A percentile compares a stretch with the other conserved stretches of the same genome.
Evolutionary conservation across 306 rosid species (phyloP).

Genomic region (Begonia fuchsioides): DNA sequence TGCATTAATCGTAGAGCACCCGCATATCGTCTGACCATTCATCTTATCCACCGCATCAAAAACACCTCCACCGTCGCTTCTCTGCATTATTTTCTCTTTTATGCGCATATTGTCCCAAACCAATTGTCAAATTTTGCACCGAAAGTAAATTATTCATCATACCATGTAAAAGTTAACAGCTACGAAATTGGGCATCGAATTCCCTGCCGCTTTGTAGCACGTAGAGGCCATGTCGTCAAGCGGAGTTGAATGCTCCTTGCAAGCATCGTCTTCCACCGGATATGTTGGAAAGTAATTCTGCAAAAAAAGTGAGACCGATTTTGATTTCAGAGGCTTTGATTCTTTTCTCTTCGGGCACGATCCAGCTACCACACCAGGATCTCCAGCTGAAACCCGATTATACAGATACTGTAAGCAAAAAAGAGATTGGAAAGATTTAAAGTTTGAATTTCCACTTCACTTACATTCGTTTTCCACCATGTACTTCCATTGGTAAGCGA

Average conservation of each 20-base stretch:
- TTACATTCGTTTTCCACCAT: constrained; percentile 89
- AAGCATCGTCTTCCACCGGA: constrained; percentile 85
- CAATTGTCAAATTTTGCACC: not conserved
- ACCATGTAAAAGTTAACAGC: constrained; percentile 98
- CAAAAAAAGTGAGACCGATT: constrained; percentile 55
- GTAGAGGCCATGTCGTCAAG: constrained; percentile 73
- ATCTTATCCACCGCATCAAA: constrained; percentile 68
- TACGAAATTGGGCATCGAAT: constrained; percentile 61
- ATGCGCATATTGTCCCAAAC: constrained; percentile 15
- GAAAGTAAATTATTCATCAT: constrained; percentile 7
- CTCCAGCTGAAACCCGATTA: constrained; percentile 67
- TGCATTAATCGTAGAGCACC: constrained; percentile 57
- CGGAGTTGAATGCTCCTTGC: constrained; percentile 92
- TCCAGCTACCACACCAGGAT: constrained; percentile 68
- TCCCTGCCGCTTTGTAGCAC: constrained; percentile 87
- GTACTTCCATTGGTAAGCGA: constrained; percentile 93
- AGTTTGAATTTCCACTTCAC: constrained; percentile 11
- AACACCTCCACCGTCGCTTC: constrained; percentile 93
- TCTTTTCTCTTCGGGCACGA: constrained; percentile 84
- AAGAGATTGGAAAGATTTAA: constrained; percentile 2
- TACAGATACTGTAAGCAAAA: constrained; percentile 4
- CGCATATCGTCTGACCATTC: constrained; percentile 67
- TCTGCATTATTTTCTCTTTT: constrained; percentile 37
- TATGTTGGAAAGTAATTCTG: constrained; percentile 83
- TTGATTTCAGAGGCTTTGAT: constrained; percentile 66